Evolutionary conservation across 768 basidiomycete genomes (phyloP).

Genomic region (Xanthoconium stramineum): DNA sequence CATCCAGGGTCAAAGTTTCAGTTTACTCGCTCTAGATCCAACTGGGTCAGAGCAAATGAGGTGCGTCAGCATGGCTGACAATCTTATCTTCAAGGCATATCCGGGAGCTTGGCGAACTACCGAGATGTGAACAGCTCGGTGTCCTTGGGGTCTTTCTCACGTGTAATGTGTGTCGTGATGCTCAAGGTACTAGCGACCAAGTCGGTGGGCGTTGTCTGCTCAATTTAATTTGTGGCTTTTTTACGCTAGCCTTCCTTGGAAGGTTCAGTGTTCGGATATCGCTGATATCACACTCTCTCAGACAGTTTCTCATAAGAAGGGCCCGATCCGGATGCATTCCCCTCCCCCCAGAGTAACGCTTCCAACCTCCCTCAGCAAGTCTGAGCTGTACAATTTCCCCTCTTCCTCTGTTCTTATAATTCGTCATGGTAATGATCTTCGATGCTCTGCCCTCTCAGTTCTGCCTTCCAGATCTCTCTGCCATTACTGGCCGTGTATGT

Average conservation of each 20-base stretch:
- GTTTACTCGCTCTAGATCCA: conserved; percentile 2
- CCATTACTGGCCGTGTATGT: conserved; percentile 35
- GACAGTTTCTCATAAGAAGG: conserved; percentile 31
- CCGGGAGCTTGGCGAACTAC: conserved; percentile 20
- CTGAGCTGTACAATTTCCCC: conserved; percentile 24
- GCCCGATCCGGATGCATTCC: conserved; percentile 1
- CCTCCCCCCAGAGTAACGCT: conserved; percentile 5
- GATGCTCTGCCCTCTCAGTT: conserved; percentile 35
- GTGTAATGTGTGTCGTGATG: conserved; percentile 32
- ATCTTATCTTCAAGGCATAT: conserved; percentile 14
- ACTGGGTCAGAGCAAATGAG: conserved; percentile 20
- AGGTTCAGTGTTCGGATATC: conserved; percentile 18
- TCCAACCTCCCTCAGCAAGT: conserved; percentile 22
- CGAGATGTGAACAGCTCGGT: conserved; percentile 24
- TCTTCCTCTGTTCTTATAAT: conserved; percentile 11
- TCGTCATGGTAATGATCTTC: conserved; percentile 24
- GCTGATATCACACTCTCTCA: conserved; percentile 17
- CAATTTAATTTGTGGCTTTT: conserved; percentile 28
- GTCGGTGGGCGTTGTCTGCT: conserved; percentile 24
- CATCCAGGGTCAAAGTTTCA: conserved; percentile 19
- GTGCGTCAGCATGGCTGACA: conserved; percentile 19
- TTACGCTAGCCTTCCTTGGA: conserved; percentile 21
- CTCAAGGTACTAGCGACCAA: conserved; percentile 27
- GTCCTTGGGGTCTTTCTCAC: conserved; percentile 29
- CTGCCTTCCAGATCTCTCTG: conserved; percentile 33